These are phyloP conservation scores for Vaccinium myrtillus DNA, from an alignment of 148 eudicot genomes.

Conservation along the genomic window DNA sequence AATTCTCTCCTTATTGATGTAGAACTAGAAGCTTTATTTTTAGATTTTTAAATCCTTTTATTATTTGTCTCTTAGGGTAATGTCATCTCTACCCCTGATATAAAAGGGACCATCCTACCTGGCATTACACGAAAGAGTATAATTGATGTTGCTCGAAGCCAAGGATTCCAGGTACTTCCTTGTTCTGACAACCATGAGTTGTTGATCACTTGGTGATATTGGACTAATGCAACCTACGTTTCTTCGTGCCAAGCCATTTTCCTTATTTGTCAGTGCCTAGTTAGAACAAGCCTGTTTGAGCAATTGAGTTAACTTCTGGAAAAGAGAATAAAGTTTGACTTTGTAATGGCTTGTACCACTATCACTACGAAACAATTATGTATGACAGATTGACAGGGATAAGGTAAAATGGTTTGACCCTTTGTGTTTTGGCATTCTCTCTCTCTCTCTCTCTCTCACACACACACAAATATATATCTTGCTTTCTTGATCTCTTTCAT, in stretches of 20 bases:
- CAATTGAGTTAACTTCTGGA: not conserved
- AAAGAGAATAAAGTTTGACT: not conserved
- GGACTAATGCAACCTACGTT: not conserved
- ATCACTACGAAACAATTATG: not conserved
- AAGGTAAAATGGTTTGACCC: too few species aligned
- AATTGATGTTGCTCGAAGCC: slow-evolving; percentile 78
- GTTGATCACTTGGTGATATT: not conserved
- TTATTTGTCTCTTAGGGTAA: slow-evolving; percentile 54
- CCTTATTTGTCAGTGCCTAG: not conserved
- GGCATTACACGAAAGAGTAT: slow-evolving; percentile 97
- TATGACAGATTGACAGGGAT: too few species aligned
- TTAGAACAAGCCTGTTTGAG: not conserved
- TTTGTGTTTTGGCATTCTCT: too few species aligned
- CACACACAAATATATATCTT: too few species aligned
- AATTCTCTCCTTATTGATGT: too few species aligned
- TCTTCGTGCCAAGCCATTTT: not conserved
- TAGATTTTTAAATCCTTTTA: not conserved
- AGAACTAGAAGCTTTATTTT: not conserved
- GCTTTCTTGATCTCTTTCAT: too few species aligned
- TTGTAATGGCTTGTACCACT: not conserved
- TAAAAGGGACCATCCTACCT: slow-evolving; percentile 92
- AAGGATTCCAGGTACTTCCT: slow-evolving; percentile 78
- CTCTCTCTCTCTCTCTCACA: too few species aligned
- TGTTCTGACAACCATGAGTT: not conserved
- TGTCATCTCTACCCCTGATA: slow-evolving; percentile 72